A percentile compares a stretch with the other conserved stretches of the same genome.
These are phyloP conservation scores for Chloranthus sessilifolius DNA, from an alignment of 164 flowering plant species.

Conservation along the genomic window DNA sequence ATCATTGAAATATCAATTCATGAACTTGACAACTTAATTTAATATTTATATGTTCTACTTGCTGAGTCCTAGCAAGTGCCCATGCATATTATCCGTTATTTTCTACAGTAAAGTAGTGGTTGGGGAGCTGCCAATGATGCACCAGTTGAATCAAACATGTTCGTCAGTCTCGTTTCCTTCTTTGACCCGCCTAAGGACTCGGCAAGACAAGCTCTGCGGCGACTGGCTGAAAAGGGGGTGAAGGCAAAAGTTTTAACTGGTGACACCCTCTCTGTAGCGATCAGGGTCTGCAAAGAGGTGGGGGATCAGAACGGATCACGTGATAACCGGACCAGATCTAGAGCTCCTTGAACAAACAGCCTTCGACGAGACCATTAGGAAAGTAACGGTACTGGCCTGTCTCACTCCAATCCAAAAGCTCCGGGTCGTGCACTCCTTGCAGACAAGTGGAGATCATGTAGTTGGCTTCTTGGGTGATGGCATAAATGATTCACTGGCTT, in stretches of 20 bases:
- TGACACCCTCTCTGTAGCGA: constrained; percentile 59
- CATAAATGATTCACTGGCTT: constrained; percentile 64
- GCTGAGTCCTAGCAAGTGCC: too few species aligned
- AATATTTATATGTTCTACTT: too few species aligned
- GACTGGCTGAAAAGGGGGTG: constrained; percentile 68
- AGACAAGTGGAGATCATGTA: constrained; percentile 46
- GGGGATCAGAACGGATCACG: constrained; percentile 62
- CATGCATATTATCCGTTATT: too few species aligned
- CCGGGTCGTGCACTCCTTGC: constrained; percentile 64
- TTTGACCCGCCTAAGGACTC: constrained; percentile 83
- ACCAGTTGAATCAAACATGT: constrained; percentile 53
- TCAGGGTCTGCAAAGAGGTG: constrained; percentile 65
- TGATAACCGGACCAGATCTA: constrained; percentile 71
- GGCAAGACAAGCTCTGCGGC: constrained; percentile 72
- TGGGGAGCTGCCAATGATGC: constrained; percentile 15
- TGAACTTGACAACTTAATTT: too few species aligned
- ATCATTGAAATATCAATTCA: too few species aligned
- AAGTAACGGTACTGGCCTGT: constrained; percentile 68
- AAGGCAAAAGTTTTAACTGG: constrained; percentile 72
- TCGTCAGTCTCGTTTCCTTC: constrained; percentile 61
- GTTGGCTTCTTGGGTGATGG: constrained; percentile 85
- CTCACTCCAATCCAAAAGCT: constrained; percentile 78
- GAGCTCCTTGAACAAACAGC: constrained; percentile 44
- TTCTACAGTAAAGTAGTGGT: constrained; percentile 32
- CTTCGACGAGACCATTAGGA: constrained; percentile 59